Percentiles rank a stretch among this genome's conserved stretches.
Conservation (phyloP, 2,329 filamentous ascomycete genomes). For the Ilyonectria mors-panacis region DNA sequence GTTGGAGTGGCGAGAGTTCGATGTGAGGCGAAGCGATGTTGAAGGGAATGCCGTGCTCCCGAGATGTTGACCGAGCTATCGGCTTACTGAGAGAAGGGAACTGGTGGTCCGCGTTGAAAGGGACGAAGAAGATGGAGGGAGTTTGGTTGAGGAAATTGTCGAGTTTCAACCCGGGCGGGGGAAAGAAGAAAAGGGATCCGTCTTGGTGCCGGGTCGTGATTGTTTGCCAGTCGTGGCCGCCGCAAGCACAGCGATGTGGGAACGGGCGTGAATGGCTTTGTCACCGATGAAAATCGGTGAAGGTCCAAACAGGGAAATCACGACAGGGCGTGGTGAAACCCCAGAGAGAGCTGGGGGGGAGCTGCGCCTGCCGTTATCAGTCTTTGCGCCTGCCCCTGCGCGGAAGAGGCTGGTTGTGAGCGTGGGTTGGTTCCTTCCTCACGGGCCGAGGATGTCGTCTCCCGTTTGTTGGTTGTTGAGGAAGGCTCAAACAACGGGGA, state of each 20-base stretch:
- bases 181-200: conserved; percentile 1
- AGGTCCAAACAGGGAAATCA: conserved; percentile 23
- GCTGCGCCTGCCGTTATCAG: conserved; percentile 5
- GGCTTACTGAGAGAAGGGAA: background rate
- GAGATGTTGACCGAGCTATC: background rate
- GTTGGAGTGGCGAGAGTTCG: background rate
- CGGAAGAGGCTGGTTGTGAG: conserved; percentile 6
- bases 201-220: conserved; percentile 5
- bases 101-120: background rate
- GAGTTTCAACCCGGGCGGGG: background rate
- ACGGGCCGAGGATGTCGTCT: background rate
- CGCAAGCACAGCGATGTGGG: conserved; percentile 17
- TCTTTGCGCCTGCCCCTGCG: background rate
- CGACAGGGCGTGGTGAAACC: conserved; percentile 44
- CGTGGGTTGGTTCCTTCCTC: conserved; percentile 16
- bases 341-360: conserved; percentile 17
- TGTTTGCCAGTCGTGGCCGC: conserved; percentile 11
- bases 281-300: conserved; percentile 1
- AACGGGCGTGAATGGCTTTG: conserved; percentile 19
- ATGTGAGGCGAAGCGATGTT: background rate
- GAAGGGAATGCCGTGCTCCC: background rate
- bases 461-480: conserved; percentile 2
- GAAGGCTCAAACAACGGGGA: background rate
- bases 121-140: background rate
- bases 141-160: conserved; percentile 2